Conservation (phyloP, 495 filamentous ascomycete species). For the Aspergillus egyptiacus region DNA sequence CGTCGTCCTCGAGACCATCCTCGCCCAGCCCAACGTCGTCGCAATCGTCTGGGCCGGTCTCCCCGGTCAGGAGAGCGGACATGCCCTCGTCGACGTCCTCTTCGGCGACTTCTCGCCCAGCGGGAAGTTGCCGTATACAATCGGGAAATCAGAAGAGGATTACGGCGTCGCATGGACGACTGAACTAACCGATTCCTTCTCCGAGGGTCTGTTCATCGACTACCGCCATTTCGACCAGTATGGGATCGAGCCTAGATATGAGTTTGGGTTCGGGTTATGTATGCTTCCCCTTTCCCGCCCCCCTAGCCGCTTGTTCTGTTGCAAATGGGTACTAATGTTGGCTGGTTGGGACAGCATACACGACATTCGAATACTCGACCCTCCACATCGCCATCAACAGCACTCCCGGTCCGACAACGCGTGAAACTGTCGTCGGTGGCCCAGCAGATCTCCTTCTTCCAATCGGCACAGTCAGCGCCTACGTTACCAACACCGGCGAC, state of each 20-base stretch:
- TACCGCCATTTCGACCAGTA: slow-evolving; percentile 60
- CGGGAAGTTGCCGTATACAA: slow-evolving; percentile 66
- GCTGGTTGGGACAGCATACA: slow-evolving; percentile 45
- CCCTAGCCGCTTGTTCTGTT: neutral
- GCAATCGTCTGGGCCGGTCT: slow-evolving; percentile 56
- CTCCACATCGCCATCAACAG: slow-evolving; percentile 30
- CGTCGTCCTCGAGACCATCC: slow-evolving; percentile 48
- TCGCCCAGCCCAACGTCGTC: slow-evolving; percentile 58
- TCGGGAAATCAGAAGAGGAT: slow-evolving; percentile 58
- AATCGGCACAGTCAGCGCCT: slow-evolving; percentile 45
- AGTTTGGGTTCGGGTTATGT: slow-evolving; percentile 60
- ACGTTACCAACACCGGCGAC: slow-evolving; percentile 52
- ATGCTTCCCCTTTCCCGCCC: neutral
- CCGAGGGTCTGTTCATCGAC: slow-evolving; percentile 60
- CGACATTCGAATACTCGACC: slow-evolving; percentile 50
- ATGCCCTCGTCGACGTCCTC: slow-evolving; percentile 50
- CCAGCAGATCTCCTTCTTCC: slow-evolving; percentile 53
- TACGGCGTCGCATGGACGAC: slow-evolving; percentile 58
- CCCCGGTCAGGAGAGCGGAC: slow-evolving; percentile 56
- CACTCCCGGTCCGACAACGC: slow-evolving; percentile 19
- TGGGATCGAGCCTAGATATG: slow-evolving; percentile 53
- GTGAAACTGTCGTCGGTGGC: slow-evolving; percentile 46
- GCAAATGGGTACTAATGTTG: neutral
- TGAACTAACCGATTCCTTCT: slow-evolving; percentile 42
- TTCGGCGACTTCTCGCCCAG: slow-evolving; percentile 55